Conservation (phyloP, 495 filamentous ascomycete species). For the Xylaria acuta region DNA sequence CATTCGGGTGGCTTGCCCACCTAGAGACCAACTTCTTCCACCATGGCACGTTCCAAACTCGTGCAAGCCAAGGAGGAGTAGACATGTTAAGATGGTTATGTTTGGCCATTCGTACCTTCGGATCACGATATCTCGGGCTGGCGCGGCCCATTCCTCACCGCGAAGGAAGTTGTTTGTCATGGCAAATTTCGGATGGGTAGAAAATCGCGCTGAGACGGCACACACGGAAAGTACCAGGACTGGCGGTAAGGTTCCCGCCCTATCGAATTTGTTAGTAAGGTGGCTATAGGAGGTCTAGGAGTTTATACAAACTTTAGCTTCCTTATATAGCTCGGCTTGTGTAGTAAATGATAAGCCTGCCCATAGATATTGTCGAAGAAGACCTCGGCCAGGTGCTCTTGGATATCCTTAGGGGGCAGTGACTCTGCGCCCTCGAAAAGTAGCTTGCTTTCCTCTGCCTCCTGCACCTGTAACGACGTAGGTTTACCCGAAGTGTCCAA, state of each 20-base stretch:
- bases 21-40: slow-evolving; percentile 92
- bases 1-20: slow-evolving; percentile 95
- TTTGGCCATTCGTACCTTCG: slow-evolving; percentile 93
- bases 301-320: slow-evolving; percentile 65
- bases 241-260: slow-evolving; percentile 69
- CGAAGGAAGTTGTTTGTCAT: slow-evolving; percentile 86
- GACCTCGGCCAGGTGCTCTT: slow-evolving; percentile 91
- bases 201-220: slow-evolving; percentile 91
- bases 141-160: slow-evolving; percentile 86
- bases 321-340: slow-evolving; percentile 96
- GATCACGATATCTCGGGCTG: slow-evolving; percentile 82
- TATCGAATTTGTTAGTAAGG: slow-evolving; percentile 40
- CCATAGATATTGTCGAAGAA: slow-evolving; percentile 98
- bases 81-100: slow-evolving; percentile 90
- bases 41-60: slow-evolving; percentile 98
- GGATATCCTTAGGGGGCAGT: slow-evolving; percentile 85
- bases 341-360: slow-evolving; percentile 92
- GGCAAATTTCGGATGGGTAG: slow-evolving; percentile 87
- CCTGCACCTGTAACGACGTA: slow-evolving; percentile 65
- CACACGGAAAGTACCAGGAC: slow-evolving; percentile 91
- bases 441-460: slow-evolving; percentile 73
- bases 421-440: slow-evolving; percentile 82
- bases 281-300: slow-evolving; percentile 10
- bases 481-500: slow-evolving; percentile 56
- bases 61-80: slow-evolving; percentile 86